Evolutionary conservation across 257 asterid species (phyloP), one percentile per base, ranked within the genome.

Genomic region (Knoxia roxburghii): DNA sequence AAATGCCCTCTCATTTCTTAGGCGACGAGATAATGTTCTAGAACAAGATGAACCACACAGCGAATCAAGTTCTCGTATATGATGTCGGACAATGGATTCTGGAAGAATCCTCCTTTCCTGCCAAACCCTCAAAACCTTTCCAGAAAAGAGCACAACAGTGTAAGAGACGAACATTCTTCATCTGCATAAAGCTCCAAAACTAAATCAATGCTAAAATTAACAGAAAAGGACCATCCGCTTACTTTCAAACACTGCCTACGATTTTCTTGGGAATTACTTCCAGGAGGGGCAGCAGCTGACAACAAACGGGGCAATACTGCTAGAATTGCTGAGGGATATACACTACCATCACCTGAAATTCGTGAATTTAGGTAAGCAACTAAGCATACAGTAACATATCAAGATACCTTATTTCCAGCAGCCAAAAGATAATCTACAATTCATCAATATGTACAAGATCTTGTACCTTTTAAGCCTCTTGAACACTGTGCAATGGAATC

Each of bases 51-150:
- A 77, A 68, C 80, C 82, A 72, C 96, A 83, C 61, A 86, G 80
- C 17, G 87, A 80, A 62, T 86, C 96, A 72, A 91, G 96, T 84
- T 88, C 96, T 50, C 88, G 84, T 40, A 91, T 85, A 69, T 88
- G 95, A 73, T 86, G 95, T 52, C 86, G 87, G 57, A 91, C 79
- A 65, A 85, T 83, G 55, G 88, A 82, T 75, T 88, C 96, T 33
- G 97, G 95, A 71, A 91, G 84, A 63, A 88, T 83, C 80, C 81
- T 91, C 58, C 95, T 86, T 67, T 91, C 95, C 81, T 82, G 92
- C 97, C 97, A 91, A 68, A 88, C 97, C 81, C 78, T 88, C 84
- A 91, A 84, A 78, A 91, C 97, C 98, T 91, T 80, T 69, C 74
- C 65, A 76, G 64, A 20, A 55, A 33, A 73, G 69, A 29, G 46